phyloP scores from a whole-genome alignment of 208 protist genomes.

The Leishmania guyanensis region DNA sequence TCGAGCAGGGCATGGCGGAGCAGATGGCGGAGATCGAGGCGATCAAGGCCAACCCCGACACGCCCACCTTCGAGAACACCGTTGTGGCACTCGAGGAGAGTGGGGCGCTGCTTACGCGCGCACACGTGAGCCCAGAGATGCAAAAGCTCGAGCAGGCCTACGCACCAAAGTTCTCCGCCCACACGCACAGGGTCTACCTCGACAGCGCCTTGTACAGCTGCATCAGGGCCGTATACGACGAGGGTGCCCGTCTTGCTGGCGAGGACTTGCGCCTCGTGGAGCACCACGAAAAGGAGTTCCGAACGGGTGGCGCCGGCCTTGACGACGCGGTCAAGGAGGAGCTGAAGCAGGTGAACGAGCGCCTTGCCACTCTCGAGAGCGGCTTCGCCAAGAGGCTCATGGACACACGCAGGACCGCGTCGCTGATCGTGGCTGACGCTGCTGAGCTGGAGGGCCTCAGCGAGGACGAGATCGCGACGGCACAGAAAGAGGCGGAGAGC shows the following conservation, averaged over 20 bases:
- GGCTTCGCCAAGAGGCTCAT: conserved; percentile 45
- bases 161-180: conserved; percentile 35
- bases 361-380: conserved; percentile 40
- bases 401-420: conserved; percentile 28
- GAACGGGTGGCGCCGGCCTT: conserved; percentile 42
- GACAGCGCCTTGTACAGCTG: conserved; percentile 47
- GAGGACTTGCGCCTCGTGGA: conserved; percentile 50
- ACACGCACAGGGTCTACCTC: conserved; percentile 52
- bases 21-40: conserved; percentile 47
- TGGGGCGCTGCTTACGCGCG: conserved; percentile 33
- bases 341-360: conserved; percentile 49
- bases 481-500: conserved; percentile 37
- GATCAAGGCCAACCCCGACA: conserved; percentile 20
- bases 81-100: conserved; percentile 46
- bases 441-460: conserved; percentile 47
- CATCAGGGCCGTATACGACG: conserved; percentile 49
- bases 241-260: conserved; percentile 30
- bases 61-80: conserved; percentile 60
- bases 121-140: conserved; percentile 44
- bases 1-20: too few species aligned
- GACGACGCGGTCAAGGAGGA: conserved; percentile 34
- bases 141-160: conserved; percentile 50
- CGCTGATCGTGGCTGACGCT: conserved; percentile 38
- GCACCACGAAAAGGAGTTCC: conserved; percentile 41
- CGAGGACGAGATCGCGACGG: conserved; percentile 34